Conservation (phyloP, 2,329 filamentous ascomycete species). For the Trichoderma semiorbis region DNA sequence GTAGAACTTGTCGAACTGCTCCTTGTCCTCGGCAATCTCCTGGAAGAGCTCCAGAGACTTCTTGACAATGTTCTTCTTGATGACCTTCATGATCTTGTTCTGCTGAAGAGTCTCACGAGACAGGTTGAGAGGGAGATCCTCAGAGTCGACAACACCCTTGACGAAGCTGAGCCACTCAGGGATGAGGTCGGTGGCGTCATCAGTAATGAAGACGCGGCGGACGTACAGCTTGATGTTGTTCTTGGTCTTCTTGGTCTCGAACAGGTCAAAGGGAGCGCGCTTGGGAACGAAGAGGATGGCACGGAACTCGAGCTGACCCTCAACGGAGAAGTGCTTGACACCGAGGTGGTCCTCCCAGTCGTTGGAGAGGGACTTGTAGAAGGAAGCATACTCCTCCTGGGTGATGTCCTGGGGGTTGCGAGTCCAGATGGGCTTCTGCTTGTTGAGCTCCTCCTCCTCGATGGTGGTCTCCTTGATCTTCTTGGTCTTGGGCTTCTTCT, state of each 20-base stretch:
- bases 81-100: slow-evolving; percentile 99
- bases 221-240: slow-evolving; percentile 99
- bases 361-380: slow-evolving; percentile 99
- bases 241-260: slow-evolving; percentile 99
- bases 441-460: slow-evolving; percentile 99
- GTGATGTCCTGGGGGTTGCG: slow-evolving; percentile 94
- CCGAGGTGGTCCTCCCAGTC: slow-evolving; percentile 99
- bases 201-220: slow-evolving; percentile 99
- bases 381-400: slow-evolving; percentile 94
- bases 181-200: slow-evolving; percentile 97
- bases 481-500: slow-evolving; percentile 98
- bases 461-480: slow-evolving; percentile 98
- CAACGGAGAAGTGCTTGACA: slow-evolving; percentile 99
- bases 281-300: slow-evolving; percentile 99
- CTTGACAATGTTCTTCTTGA: slow-evolving; percentile 99
- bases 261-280: slow-evolving; percentile 98
- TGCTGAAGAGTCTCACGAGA: slow-evolving; percentile 99
- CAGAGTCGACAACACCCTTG: slow-evolving; percentile 99
- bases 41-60: slow-evolving; percentile 99
- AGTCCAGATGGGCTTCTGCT: slow-evolving; percentile 99
- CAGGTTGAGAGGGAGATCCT: slow-evolving; percentile 98
- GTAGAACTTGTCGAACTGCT: slow-evolving; percentile 99
- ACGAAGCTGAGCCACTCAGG: slow-evolving; percentile 99
- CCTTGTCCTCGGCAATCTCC: slow-evolving; percentile 98
- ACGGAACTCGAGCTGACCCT: slow-evolving; percentile 99